Conservation (phyloP, 164 flowering plant species). For the Tetrastigma voinierianum region DNA sequence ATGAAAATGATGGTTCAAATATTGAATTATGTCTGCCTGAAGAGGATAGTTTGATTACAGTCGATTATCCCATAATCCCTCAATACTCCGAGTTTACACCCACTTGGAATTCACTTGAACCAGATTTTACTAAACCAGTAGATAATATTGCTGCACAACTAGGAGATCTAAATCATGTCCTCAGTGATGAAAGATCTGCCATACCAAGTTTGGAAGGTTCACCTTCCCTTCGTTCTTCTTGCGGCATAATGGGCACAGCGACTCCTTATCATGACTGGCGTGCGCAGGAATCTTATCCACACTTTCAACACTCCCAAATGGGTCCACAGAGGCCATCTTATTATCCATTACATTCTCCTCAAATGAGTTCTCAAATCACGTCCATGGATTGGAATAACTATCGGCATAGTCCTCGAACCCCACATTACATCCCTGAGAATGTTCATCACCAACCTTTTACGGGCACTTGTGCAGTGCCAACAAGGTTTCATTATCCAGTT, state of each 20-base stretch:
- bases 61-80: conserved; percentile 13
- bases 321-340: conserved; percentile 1
- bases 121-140: background rate
- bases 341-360: background rate
- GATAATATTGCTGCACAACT: background rate
- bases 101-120: background rate
- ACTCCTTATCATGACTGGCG: background rate
- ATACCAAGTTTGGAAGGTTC: background rate
- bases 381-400: background rate
- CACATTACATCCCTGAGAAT: background rate
- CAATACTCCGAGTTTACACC: background rate
- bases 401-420: background rate
- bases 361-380: background rate
- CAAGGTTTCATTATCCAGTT: conserved; percentile 7
- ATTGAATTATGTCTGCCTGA: conserved; percentile 21
- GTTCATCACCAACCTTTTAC: background rate
- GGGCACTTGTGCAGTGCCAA: background rate
- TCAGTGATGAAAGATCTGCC: conserved; percentile 1
- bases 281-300: conserved; percentile 4
- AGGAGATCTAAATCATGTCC: background rate
- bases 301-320: background rate
- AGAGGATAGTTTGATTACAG: conserved; percentile 26
- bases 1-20: background rate
- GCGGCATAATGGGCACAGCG: background rate
- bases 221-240: background rate